These are phyloP conservation scores for Coniophora puteana DNA, from an alignment of 1,284 basidiomycete species.

Conservation along the genomic window DNA sequence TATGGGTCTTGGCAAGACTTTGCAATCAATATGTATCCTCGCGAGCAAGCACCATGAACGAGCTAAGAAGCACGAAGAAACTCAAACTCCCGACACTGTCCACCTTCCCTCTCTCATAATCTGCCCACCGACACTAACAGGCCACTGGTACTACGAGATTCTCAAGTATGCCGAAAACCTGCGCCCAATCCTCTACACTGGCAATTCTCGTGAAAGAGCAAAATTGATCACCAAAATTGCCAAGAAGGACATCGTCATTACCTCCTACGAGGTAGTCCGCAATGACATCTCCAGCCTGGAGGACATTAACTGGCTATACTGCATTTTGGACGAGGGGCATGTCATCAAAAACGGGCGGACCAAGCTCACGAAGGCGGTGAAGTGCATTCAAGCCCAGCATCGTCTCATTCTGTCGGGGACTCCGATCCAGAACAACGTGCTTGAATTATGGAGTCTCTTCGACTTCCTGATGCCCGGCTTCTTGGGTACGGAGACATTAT, in stretches of 20 bases:
- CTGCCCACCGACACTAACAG: slow-evolving; percentile 95
- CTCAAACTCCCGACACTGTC: slow-evolving; percentile 72
- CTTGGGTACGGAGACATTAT: slow-evolving; percentile 90
- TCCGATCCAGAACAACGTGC: slow-evolving; percentile 98
- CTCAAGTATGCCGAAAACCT: slow-evolving; percentile 89
- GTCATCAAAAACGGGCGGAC: slow-evolving; percentile 99
- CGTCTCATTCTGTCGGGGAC: slow-evolving; percentile 95
- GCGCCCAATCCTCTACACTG: slow-evolving; percentile 86
- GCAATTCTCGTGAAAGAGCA: slow-evolving; percentile 84
- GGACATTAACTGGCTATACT: slow-evolving; percentile 88
- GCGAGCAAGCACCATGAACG: slow-evolving; percentile 94
- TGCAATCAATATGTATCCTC: slow-evolving; percentile 98
- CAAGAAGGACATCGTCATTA: slow-evolving; percentile 87
- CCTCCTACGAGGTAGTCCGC: slow-evolving; percentile 96
- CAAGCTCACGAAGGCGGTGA: slow-evolving; percentile 96
- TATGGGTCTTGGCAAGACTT: slow-evolving; percentile 98
- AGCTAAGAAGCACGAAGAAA: slow-evolving; percentile 63
- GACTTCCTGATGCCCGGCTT: slow-evolving; percentile 99
- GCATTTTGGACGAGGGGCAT: slow-evolving; percentile 97
- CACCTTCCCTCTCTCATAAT: slow-evolving; percentile 94
- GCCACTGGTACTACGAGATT: slow-evolving; percentile 99
- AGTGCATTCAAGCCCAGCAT: slow-evolving; percentile 87
- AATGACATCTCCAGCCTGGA: slow-evolving; percentile 87
- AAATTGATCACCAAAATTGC: slow-evolving; percentile 64
- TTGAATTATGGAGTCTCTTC: slow-evolving; percentile 98